These are phyloP conservation scores for Mycogone perniciosa DNA, from an alignment of 2,329 filamentous ascomycete species.

Conservation along the genomic window DNA sequence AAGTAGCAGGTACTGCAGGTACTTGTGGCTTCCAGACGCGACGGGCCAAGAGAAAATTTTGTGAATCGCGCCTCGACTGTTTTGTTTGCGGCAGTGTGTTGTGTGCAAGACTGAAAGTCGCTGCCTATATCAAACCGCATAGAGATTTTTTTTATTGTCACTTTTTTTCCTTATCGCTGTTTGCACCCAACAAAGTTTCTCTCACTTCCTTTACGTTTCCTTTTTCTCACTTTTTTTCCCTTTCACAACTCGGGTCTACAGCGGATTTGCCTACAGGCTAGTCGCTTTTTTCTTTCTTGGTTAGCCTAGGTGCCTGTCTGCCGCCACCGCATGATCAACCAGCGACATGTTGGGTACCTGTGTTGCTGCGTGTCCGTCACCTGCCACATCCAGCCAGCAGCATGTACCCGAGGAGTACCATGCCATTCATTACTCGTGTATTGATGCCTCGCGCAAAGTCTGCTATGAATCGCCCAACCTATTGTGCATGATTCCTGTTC, in stretches of 20 bases:
- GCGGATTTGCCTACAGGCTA: slow-evolving; percentile 12
- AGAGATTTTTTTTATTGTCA: slow-evolving; percentile 6
- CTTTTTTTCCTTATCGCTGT: slow-evolving; percentile 1
- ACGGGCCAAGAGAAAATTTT: not conserved
- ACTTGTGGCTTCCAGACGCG: slow-evolving; percentile 4
- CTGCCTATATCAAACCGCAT: not conserved
- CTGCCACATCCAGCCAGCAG: slow-evolving; percentile 7
- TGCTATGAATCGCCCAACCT: not conserved
- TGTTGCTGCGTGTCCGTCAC: slow-evolving; percentile 1
- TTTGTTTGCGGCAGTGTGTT: not conserved
- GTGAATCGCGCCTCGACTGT: not conserved
- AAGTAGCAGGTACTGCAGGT: slow-evolving; percentile 1
- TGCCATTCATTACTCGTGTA: not conserved
- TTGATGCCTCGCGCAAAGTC: slow-evolving; percentile 2
- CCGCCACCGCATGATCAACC: slow-evolving; percentile 7
- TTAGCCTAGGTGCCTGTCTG: slow-evolving; percentile 1
- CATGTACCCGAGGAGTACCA: slow-evolving; percentile 1
- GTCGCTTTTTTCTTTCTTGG: slow-evolving; percentile 5
- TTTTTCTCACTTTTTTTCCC: slow-evolving; percentile 5
- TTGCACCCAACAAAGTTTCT: slow-evolving; percentile 1
- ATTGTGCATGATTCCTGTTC: not conserved
- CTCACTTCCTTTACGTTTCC: not conserved
- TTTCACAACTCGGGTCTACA: slow-evolving; percentile 20
- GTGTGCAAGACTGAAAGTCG: not conserved
- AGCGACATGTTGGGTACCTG: slow-evolving; percentile 4